Percentiles rank a stretch among this genome's conserved stretches.
phyloP scores from a whole-genome alignment of 2,329 filamentous ascomycete genomes.

The Exutisphaerella laricina region DNA sequence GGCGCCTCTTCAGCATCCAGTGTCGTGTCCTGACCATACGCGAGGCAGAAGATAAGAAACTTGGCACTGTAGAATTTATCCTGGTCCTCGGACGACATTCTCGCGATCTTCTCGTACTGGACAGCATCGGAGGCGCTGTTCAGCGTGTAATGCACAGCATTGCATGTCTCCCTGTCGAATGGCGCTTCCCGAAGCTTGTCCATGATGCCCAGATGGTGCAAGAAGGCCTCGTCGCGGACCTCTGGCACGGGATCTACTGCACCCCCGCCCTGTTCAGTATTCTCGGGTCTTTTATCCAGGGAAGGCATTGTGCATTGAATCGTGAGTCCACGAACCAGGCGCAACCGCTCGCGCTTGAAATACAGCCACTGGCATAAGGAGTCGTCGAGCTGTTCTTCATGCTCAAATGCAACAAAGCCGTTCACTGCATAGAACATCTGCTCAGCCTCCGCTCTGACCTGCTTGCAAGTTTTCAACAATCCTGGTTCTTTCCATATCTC shows the following conservation, averaged over 20 bases:
- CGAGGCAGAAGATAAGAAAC: slow-evolving; percentile 16
- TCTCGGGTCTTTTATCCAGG: too few species aligned
- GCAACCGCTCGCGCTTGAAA: slow-evolving; percentile 6
- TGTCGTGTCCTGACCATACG: slow-evolving; percentile 12
- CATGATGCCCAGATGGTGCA: slow-evolving; percentile 2
- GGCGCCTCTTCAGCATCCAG: slow-evolving; percentile 12
- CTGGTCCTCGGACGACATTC: slow-evolving; percentile 13
- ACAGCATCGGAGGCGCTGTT: slow-evolving; percentile 14
- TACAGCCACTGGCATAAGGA: slow-evolving; percentile 14
- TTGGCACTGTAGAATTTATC: slow-evolving; percentile 16
- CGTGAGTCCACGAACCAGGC: slow-evolving; percentile 12
- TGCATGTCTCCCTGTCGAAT: background rate
- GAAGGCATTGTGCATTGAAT: slow-evolving; percentile 18
- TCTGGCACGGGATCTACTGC: background rate
- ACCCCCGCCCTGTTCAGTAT: background rate
- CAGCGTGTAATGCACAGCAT: background rate
- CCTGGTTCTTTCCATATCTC: slow-evolving; percentile 14
- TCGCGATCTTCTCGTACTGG: slow-evolving; percentile 14
- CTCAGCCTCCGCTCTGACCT: slow-evolving; percentile 20
- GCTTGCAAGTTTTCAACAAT: slow-evolving; percentile 16
- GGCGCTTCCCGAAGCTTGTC: slow-evolving; percentile 3
- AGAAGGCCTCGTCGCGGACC: background rate
- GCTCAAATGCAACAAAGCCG: slow-evolving; percentile 13
- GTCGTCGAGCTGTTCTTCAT: slow-evolving; percentile 13
- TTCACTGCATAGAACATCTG: slow-evolving; percentile 23